Conservation (phyloP, 2,329 filamentous ascomycete genomes). For the Neurospora sp. region DNA sequence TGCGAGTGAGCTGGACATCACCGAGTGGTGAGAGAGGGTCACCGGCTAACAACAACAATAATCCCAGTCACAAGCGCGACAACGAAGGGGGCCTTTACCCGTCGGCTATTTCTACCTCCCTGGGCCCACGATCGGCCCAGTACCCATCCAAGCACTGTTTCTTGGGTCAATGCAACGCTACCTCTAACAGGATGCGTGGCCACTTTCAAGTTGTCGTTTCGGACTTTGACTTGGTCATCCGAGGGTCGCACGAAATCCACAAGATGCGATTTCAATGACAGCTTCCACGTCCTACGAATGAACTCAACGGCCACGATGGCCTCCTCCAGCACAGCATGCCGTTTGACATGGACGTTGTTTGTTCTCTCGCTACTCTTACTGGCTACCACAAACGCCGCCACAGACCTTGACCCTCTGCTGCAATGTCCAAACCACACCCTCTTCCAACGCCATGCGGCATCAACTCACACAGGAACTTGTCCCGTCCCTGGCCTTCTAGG, state of each 20-base stretch:
- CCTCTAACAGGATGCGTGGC: background rate
- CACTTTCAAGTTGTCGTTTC: background rate
- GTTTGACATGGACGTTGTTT: background rate
- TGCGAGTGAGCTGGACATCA: background rate
- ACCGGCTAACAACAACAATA: too few relatives aligned
- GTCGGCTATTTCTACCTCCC: background rate
- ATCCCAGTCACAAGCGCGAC: background rate
- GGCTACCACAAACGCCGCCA: background rate
- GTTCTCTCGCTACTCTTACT: background rate
- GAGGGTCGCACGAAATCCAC: background rate
- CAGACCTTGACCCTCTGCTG: too few relatives aligned
- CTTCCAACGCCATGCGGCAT: background rate
- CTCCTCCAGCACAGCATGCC: background rate
- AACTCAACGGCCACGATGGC: background rate
- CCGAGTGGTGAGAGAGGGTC: background rate
- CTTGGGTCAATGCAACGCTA: background rate
- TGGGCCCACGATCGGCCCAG: background rate
- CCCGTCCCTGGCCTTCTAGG: background rate
- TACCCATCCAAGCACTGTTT: background rate
- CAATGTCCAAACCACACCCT: background rate
- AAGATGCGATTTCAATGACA: background rate
- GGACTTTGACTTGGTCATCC: background rate
- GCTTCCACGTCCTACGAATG: background rate
- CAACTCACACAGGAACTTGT: background rate
- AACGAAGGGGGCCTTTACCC: background rate